phyloP scores from a whole-genome alignment of 2,329 filamentous ascomycete genomes.

The Neobulgaria alba region DNA sequence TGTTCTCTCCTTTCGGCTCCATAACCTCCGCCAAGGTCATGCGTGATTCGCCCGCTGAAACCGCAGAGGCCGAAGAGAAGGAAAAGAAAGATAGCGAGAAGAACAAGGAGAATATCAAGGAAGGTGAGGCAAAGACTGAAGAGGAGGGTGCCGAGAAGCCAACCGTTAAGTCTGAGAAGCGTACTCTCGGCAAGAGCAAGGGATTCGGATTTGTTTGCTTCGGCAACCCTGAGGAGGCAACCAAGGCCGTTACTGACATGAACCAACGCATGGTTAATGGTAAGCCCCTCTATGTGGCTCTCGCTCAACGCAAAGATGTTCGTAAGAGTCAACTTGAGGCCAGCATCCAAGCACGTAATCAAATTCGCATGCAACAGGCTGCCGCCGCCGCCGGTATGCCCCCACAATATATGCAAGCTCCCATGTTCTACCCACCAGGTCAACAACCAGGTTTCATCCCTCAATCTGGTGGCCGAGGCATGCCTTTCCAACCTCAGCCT shows the following conservation, averaged over 20 bases:
- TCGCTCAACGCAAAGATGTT: constrained; percentile 98
- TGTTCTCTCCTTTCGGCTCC: constrained; percentile 84
- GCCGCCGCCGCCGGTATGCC: constrained; percentile 84
- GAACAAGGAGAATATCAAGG: constrained; percentile 41
- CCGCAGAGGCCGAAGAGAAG: constrained; percentile 33
- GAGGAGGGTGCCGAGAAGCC: constrained; percentile 39
- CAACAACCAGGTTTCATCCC: constrained; percentile 62
- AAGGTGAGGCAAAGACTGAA: constrained; percentile 35
- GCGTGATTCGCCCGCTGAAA: constrained; percentile 66
- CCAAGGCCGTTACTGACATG: constrained; percentile 98
- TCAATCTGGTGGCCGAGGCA: constrained; percentile 51
- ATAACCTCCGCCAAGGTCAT: constrained; percentile 99
- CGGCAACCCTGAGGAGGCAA: constrained; percentile 97
- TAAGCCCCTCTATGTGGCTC: constrained; percentile 96
- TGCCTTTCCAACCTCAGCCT: constrained; percentile 54
- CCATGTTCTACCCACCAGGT: constrained; percentile 85
- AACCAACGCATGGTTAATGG: constrained; percentile 98
- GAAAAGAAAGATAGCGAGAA: constrained; percentile 44
- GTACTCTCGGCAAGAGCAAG: constrained; percentile 89
- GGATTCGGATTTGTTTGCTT: constrained; percentile 99
- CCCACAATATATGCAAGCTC: constrained; percentile 77
- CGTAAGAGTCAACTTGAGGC: constrained; percentile 99
- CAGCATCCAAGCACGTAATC: constrained; percentile 98
- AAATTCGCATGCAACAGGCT: constrained; percentile 95
- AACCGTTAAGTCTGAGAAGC: constrained; percentile 45